Evolutionary conservation across 1,139 yeast genomes (phyloP).

Genomic region (Debaryomyces coudertii): DNA sequence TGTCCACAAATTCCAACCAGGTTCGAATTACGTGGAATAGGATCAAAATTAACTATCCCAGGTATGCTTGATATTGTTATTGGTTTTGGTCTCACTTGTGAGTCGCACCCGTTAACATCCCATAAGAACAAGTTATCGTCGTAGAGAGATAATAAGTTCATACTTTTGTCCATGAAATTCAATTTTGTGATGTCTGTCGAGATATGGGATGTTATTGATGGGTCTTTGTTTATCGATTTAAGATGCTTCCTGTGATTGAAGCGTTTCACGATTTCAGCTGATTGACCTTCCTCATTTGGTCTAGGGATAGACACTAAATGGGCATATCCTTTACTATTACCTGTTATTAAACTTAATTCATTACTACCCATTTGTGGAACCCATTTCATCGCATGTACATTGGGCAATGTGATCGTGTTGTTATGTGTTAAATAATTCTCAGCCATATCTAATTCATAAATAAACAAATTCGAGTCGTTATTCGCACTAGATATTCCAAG

Average conservation of each 20-base stretch:
- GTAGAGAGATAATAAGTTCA: constrained; percentile 55
- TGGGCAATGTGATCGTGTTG: constrained; percentile 72
- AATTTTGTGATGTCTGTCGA: constrained; percentile 27
- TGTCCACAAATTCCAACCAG: constrained; percentile 63
- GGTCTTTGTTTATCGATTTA: constrained; percentile 27
- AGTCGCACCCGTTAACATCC: constrained; percentile 64
- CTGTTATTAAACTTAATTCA: constrained; percentile 52
- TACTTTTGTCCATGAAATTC: constrained; percentile 24
- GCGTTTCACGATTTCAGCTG: constrained; percentile 73
- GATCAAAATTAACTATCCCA: constrained; percentile 58
- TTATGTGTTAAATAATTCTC: constrained; percentile 63
- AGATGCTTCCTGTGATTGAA: constrained; percentile 74
- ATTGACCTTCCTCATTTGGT: constrained; percentile 38
- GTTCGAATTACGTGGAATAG: constrained; percentile 39
- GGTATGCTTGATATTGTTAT: constrained; percentile 53
- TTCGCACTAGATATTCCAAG: constrained; percentile 71
- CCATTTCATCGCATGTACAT: constrained; percentile 70
- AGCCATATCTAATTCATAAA: constrained; percentile 57
- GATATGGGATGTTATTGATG: constrained; percentile 22
- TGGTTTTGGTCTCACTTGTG: constrained; percentile 47
- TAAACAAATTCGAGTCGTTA: constrained; percentile 57
- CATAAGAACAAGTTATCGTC: constrained; percentile 69
- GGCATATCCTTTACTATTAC: constrained; percentile 70
- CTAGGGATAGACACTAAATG: constrained; percentile 69
- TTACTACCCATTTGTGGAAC: constrained; percentile 39